phyloP scores from a whole-genome alignment of 768 basidiomycete species.

The Lentinula sp. region DNA sequence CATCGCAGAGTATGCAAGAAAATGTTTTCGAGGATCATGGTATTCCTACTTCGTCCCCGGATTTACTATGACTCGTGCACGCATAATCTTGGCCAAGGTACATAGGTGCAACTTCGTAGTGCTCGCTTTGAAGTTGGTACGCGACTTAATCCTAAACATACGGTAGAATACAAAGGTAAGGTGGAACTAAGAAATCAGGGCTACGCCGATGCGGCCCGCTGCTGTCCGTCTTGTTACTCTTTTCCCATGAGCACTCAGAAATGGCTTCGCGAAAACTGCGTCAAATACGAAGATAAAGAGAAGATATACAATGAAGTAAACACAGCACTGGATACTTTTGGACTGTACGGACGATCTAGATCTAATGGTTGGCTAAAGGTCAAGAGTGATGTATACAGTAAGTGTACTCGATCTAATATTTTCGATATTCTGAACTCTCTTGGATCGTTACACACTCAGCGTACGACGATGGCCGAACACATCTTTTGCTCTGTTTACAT shows the following conservation, averaged over 20 bases:
- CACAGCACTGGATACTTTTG: constrained; percentile 32
- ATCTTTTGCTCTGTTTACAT: constrained; percentile 85
- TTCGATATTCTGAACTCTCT: constrained; percentile 8
- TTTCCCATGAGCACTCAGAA: constrained; percentile 29
- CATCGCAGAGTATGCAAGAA: too few relatives aligned
- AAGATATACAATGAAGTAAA: constrained; percentile 62
- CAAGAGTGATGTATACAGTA: constrained; percentile 1
- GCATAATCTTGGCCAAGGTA: too few relatives aligned
- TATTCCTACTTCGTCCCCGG: too few relatives aligned
- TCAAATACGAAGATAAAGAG: constrained; percentile 48
- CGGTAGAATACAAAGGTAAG: too few relatives aligned
- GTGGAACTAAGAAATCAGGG: too few relatives aligned
- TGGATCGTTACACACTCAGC: constrained; percentile 34
- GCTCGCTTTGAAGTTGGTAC: too few relatives aligned
- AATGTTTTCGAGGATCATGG: too few relatives aligned
- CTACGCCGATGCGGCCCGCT: neutral
- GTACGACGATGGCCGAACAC: constrained; percentile 91
- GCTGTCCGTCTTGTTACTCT: neutral
- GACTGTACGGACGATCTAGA: neutral
- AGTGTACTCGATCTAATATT: constrained; percentile 1
- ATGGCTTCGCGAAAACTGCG: constrained; percentile 67
- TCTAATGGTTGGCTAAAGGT: constrained; percentile 1
- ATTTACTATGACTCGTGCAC: too few relatives aligned
- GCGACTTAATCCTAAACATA: too few relatives aligned
- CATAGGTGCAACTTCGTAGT: too few relatives aligned